phyloP scores from a whole-genome alignment of 176 grass and related monocot genomes.

The Eragrostis nindensis region DNA sequence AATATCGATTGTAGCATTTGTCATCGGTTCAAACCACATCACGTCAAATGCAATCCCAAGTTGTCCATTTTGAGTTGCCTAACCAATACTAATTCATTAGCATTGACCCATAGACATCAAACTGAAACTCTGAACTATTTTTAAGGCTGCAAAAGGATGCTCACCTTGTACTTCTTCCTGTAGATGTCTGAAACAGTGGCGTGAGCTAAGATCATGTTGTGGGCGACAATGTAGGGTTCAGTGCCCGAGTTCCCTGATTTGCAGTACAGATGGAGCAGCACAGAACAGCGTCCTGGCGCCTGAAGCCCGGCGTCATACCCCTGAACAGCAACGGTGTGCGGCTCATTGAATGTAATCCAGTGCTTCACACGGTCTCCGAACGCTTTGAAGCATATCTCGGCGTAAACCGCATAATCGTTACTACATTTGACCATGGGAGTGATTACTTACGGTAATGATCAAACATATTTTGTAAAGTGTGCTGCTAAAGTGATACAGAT shows the following conservation, averaged over 20 bases:
- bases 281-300: slow-evolving; percentile 83
- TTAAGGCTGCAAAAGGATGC: too few relatives aligned
- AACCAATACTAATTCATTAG: background rate
- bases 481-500: background rate
- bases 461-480: background rate
- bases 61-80: slow-evolving; percentile 65
- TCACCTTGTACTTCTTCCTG: slow-evolving; percentile 70
- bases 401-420: slow-evolving; percentile 68
- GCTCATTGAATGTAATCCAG: slow-evolving; percentile 97
- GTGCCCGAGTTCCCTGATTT: slow-evolving; percentile 68
- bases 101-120: background rate
- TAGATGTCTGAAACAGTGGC: slow-evolving; percentile 65
- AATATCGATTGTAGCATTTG: slow-evolving; percentile 47
- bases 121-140: background rate
- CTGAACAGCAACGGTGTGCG: slow-evolving; percentile 86
- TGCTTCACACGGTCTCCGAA: slow-evolving; percentile 89
- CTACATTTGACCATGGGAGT: slow-evolving; percentile 45
- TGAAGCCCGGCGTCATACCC: slow-evolving; percentile 89
- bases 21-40: slow-evolving; percentile 90
- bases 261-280: slow-evolving; percentile 79
- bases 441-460: background rate
- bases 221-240: slow-evolving; percentile 86
- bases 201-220: slow-evolving; percentile 79
- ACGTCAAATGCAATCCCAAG: slow-evolving; percentile 90
- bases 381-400: slow-evolving; percentile 75